These are phyloP conservation scores for Ampelocalamus luodianensis DNA, from an alignment of 176 grass and related monocot genomes.

Conservation along the genomic window DNA sequence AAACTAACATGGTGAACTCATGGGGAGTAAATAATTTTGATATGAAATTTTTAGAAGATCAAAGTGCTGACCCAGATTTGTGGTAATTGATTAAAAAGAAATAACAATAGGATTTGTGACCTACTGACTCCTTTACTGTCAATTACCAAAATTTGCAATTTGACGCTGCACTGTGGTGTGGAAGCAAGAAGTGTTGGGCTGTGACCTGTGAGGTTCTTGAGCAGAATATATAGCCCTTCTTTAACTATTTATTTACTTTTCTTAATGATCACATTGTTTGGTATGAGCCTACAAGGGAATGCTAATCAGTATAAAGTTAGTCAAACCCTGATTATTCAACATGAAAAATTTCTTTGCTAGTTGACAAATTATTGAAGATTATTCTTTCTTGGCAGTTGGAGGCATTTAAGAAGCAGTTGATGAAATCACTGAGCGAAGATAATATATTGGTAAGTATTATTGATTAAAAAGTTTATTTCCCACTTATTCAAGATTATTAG, in stretches of 20 bases:
- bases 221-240: background rate
- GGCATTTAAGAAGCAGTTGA: conserved; percentile 93
- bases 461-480: conserved; percentile 22
- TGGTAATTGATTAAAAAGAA: background rate
- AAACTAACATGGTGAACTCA: background rate
- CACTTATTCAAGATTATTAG: background rate
- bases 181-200: background rate
- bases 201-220: conserved; percentile 10
- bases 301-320: background rate
- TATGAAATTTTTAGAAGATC: background rate
- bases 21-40: background rate
- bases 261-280: background rate
- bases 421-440: conserved; percentile 83
- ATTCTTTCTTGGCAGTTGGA: conserved; percentile 65
- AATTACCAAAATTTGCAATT: conserved; percentile 1
- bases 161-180: background rate
- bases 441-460: conserved; percentile 67
- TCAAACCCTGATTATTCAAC: conserved; percentile 7
- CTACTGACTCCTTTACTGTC: background rate
- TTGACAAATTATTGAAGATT: conserved; percentile 1
- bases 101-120: background rate
- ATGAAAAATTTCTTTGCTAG: background rate
- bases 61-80: background rate
- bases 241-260: background rate
- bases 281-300: background rate